Base-by-base conservation (phyloP, 768 basidiomycete genomes). In the Chlorophyllum brunneum region DNA sequence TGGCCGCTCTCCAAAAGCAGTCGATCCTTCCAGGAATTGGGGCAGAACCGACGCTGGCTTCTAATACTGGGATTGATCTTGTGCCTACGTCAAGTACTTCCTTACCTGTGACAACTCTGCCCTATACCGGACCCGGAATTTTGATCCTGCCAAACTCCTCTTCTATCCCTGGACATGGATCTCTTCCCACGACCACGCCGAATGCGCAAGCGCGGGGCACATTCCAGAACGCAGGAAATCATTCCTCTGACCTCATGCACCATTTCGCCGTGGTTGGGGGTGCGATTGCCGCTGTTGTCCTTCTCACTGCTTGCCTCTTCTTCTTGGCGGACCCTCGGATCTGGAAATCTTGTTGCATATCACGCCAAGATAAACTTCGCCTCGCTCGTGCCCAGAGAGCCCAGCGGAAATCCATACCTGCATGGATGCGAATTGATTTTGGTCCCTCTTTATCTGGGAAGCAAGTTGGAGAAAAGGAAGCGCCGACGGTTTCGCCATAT, bases 61-160 rank as follows among this genome's bases (percentile, higher is more conserved):
- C 51, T 31, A 16, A 30, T 23, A 10, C 31, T 23, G 11, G 13
- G 10, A 22, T 10, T 40, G 16, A 29, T 11, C 11, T 10, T 16
- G 20, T 24, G 5, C 10, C 49, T 18, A 16, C 24, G 10, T n/a
- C 31, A 30, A 46, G 27, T 27, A 20, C 27, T 15, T 22, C 18
- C 1, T 26, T 33, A 4, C 2, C 37, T 8, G 8, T n/a, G 16
- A 46, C 43, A n/a, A 46, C 51, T 3, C 20, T 31, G 8, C 51
- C 43, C n/a, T 53, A 53, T 30, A 22, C 51, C 23, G 51, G 51
- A 27, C 44, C 51, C 39, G 51, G 51, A 13, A 39, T 53, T 7
- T 2, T 33, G 27, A 23, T 46, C 46, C 5, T 53, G 15, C 51
- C 51, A 2, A 9, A 27, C 4, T 30, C 51, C 23, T 15, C 43